Evolutionary conservation across 768 basidiomycete genomes (phyloP).

Genomic region (Auriscalpium microsporum): DNA sequence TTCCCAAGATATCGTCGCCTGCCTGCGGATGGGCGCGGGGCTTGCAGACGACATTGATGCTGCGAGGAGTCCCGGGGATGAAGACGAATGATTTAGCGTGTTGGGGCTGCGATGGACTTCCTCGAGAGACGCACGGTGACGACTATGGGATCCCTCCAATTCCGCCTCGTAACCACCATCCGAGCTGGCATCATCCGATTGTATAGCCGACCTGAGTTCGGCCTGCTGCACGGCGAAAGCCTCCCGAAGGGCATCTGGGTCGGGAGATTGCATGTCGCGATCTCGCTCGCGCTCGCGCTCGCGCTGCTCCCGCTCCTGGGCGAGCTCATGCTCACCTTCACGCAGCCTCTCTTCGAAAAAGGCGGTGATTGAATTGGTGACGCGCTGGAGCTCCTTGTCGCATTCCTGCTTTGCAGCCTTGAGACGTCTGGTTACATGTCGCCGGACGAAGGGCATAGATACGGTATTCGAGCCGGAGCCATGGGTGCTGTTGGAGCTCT

Average conservation of each 20-base stretch:
- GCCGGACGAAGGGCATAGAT: conserved; percentile 86
- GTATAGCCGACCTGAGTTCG: conserved; percentile 48
- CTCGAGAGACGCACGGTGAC: conserved; percentile 66
- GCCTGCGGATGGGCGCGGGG: conserved; percentile 61
- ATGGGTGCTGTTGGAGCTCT: conserved; percentile 25
- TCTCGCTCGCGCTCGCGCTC: conserved; percentile 40
- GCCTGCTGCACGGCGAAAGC: conserved; percentile 49
- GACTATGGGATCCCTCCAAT: conserved; percentile 50
- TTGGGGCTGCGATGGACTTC: conserved; percentile 29
- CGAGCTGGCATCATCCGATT: conserved; percentile 65
- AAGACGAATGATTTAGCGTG: conserved; percentile 44
- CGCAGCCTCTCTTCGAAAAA: conserved; percentile 90
- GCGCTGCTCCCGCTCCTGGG: conserved; percentile 49
- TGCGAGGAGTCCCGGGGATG: conserved; percentile 49
- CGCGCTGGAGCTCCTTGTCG: conserved; percentile 91
- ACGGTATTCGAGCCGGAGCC: conserved; percentile 64
- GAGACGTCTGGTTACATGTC: conserved; percentile 89
- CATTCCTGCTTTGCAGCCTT: conserved; percentile 92
- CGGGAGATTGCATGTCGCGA: conserved; percentile 40
- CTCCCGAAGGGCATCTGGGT: conserved; percentile 40
- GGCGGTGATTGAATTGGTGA: conserved; percentile 87
- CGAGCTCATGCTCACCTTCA: conserved; percentile 59
- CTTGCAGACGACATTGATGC: conserved; percentile 62
- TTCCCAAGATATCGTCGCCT: conserved; percentile 61
- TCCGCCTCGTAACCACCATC: conserved; percentile 83